phyloP scores from a whole-genome alignment of 192 early-diverging fungal genomes.

The Haplosporangium gracile region DNA sequence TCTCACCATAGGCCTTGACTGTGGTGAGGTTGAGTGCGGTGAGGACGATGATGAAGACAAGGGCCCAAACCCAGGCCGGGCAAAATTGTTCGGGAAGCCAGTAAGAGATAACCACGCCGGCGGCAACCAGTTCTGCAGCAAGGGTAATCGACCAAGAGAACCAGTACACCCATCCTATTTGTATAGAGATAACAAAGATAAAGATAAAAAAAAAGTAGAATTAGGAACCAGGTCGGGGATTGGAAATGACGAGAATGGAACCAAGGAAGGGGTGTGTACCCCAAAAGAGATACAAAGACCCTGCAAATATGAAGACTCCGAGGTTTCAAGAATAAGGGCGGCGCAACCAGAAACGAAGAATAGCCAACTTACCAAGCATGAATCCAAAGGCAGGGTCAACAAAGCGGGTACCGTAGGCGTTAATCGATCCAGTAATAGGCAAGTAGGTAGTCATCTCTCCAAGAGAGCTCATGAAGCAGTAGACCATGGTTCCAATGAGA shows the following conservation, averaged over 20 bases:
- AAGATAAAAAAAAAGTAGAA: no score
- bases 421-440: slow-evolving; percentile 83
- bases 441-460: slow-evolving; percentile 88
- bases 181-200: neutral
- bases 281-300: neutral
- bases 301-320: neutral
- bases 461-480: slow-evolving; percentile 76
- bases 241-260: neutral
- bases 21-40: slow-evolving; percentile 72
- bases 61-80: slow-evolving; percentile 26
- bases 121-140: slow-evolving; percentile 82
- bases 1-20: slow-evolving; percentile 77
- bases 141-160: slow-evolving; percentile 74
- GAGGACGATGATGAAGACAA: slow-evolving; percentile 65
- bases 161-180: slow-evolving; percentile 64
- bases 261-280: slow-evolving; percentile 12
- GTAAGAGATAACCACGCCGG: slow-evolving; percentile 81
- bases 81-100: slow-evolving; percentile 44
- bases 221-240: neutral
- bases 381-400: slow-evolving; percentile 82
- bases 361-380: slow-evolving; percentile 60
- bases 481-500: slow-evolving; percentile 74
- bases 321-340: neutral
- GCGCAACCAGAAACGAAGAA: neutral
- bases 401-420: slow-evolving; percentile 79